Evolutionary conservation across 352 stramenopile species (phyloP).

Genomic region (Globisporangium middletonii): DNA sequence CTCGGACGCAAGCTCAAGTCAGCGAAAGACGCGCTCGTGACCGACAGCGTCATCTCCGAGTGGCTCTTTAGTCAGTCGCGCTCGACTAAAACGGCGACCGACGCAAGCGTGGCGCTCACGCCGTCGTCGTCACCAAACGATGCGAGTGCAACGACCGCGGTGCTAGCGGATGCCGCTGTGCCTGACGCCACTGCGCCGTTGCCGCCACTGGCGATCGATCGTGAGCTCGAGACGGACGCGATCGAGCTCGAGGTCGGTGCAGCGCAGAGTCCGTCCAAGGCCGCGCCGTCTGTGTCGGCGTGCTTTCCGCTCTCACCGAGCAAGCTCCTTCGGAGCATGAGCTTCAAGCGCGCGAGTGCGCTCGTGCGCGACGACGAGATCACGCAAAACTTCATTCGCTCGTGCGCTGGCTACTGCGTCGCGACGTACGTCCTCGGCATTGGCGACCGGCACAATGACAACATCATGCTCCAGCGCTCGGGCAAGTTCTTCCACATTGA

Average conservation of each 20-base stretch:
- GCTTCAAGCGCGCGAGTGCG: slow-evolving; percentile 9
- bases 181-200: too few relatives aligned
- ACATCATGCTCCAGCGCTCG: slow-evolving; percentile 93
- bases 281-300: slow-evolving; percentile 25
- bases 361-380: slow-evolving; percentile 35
- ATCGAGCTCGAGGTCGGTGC: neutral
- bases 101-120: neutral
- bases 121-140: slow-evolving; percentile 3
- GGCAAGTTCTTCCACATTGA: slow-evolving; percentile 96
- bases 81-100: neutral
- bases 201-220: neutral
- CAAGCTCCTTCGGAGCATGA: slow-evolving; percentile 27
- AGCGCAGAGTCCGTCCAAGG: neutral
- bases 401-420: slow-evolving; percentile 90
- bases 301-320: slow-evolving; percentile 53
- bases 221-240: neutral
- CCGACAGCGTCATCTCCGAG: slow-evolving; percentile 55
- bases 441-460: slow-evolving; percentile 93
- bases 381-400: slow-evolving; percentile 87
- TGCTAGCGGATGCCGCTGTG: too few relatives aligned
- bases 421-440: slow-evolving; percentile 92
- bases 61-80: slow-evolving; percentile 43
- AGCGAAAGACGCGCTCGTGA: slow-evolving; percentile 60
- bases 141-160: too few relatives aligned
- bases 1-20: slow-evolving; percentile 58